phyloP scores from a whole-genome alignment of 768 basidiomycete species.

The Termitomyces sp. region DNA sequence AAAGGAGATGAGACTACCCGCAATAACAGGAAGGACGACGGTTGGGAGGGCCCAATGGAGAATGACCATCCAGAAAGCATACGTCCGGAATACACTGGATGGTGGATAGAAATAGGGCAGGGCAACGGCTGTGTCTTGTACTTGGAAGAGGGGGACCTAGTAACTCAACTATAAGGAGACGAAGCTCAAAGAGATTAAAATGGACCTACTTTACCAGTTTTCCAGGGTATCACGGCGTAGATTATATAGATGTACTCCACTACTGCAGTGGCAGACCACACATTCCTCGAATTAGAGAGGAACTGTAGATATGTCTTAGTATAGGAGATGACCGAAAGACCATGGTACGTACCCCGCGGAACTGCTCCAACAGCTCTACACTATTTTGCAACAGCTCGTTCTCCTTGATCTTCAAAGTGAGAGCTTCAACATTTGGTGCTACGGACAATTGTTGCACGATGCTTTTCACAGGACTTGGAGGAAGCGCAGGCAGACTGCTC shows the following conservation, averaged over 20 bases:
- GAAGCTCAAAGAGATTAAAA: not conserved
- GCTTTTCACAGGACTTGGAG: constrained; percentile 35
- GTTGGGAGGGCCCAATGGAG: constrained; percentile 64
- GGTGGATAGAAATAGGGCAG: constrained; percentile 48
- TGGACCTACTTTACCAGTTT: constrained; percentile 33
- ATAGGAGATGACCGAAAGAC: not conserved
- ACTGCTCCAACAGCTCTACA: constrained; percentile 29
- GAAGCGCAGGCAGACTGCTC: constrained; percentile 35
- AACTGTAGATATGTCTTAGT: constrained; percentile 32
- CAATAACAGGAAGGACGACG: constrained; percentile 50
- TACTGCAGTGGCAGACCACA: constrained; percentile 52
- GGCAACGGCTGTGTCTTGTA: constrained; percentile 13
- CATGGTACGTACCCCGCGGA: constrained; percentile 31
- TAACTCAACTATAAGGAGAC: not conserved
- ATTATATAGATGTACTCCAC: constrained; percentile 54
- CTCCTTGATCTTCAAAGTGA: constrained; percentile 28
- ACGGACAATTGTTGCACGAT: constrained; percentile 31
- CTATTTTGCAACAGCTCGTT: constrained; percentile 33
- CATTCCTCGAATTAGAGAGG: constrained; percentile 62
- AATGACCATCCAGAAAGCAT: constrained; percentile 49
- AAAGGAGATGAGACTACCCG: constrained; percentile 64
- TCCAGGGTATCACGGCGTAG: constrained; percentile 51
- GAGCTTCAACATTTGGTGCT: constrained; percentile 24
- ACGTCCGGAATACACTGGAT: constrained; percentile 36
- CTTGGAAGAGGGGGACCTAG: constrained; percentile 25